phyloP scores from a whole-genome alignment of 2,329 filamentous ascomycete genomes.

The Cercospora janseana region DNA sequence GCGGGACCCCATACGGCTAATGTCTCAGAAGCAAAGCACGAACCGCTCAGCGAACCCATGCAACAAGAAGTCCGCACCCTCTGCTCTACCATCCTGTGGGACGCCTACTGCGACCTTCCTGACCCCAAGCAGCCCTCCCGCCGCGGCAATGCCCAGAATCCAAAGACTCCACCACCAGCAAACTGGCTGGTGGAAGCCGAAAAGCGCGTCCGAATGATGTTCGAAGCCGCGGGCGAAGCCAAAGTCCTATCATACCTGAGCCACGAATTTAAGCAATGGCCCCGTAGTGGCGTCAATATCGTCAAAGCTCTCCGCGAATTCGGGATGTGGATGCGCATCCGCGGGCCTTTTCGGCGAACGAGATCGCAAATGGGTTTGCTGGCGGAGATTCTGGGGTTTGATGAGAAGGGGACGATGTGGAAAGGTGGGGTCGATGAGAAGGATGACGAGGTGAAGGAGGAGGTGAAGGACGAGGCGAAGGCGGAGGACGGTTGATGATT shows the following conservation, averaged over 20 bases:
- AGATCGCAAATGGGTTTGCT: constrained; percentile 20
- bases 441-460: background rate
- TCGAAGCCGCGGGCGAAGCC: constrained; percentile 17
- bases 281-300: constrained; percentile 16
- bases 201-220: constrained; percentile 14
- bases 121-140: constrained; percentile 1
- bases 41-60: constrained; percentile 12
- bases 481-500: no score
- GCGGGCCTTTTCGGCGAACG: constrained; percentile 17
- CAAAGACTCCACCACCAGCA: constrained; percentile 5
- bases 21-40: background rate
- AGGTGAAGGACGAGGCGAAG: background rate
- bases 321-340: constrained; percentile 6
- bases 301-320: constrained; percentile 20
- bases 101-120: constrained; percentile 18
- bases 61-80: constrained; percentile 21
- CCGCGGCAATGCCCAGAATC: background rate
- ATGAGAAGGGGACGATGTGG: constrained; percentile 24
- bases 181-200: constrained; percentile 22
- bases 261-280: constrained; percentile 13
- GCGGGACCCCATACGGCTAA: background rate
- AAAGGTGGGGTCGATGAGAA: constrained; percentile 8
- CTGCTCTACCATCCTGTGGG: constrained; percentile 22
- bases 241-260: constrained; percentile 14
- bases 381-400: constrained; percentile 23